Percentiles rank a stretch among this genome's conserved stretches.
Conservation (phyloP, 2,329 filamentous ascomycete genomes). For the Stachybotrys chlorohalonatus region DNA sequence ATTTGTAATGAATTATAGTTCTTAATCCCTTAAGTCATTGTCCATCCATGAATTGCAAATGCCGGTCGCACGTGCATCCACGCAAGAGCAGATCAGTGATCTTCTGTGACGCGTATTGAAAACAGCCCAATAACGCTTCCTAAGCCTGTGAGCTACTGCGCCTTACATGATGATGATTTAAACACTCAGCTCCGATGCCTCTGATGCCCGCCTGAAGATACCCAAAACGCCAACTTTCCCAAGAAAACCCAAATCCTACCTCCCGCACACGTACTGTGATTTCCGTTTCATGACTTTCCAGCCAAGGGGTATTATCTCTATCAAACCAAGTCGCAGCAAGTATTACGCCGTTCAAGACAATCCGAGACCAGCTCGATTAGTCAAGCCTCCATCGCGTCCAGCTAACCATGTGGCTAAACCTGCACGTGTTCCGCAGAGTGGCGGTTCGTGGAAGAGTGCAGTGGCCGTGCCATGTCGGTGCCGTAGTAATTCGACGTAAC, state of each 20-base stretch:
- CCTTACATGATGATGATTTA: no score
- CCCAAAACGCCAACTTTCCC: background rate
- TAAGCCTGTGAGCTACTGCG: no score
- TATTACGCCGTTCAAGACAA: background rate
- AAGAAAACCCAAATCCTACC: background rate
- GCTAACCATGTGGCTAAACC: background rate
- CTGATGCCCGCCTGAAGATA: no score
- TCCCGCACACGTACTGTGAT: background rate
- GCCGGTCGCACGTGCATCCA: no score
- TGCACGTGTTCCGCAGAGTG: background rate
- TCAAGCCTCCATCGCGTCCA: background rate
- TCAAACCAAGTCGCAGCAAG: background rate
- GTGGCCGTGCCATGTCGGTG: background rate
- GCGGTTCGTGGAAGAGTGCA: background rate
- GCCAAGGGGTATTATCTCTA: background rate
- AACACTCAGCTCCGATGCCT: no score
- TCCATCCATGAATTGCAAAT: no score
- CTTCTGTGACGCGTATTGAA: no score
- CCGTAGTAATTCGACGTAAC: slow-evolving; percentile 2
- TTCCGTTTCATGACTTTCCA: background rate
- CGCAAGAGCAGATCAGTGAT: no score
- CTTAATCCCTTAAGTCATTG: no score
- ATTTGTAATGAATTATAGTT: no score
- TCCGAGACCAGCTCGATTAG: background rate
- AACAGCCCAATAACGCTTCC: no score